phyloP scores from a whole-genome alignment of 139 green algal species.

The Haematococcus sp. region DNA sequence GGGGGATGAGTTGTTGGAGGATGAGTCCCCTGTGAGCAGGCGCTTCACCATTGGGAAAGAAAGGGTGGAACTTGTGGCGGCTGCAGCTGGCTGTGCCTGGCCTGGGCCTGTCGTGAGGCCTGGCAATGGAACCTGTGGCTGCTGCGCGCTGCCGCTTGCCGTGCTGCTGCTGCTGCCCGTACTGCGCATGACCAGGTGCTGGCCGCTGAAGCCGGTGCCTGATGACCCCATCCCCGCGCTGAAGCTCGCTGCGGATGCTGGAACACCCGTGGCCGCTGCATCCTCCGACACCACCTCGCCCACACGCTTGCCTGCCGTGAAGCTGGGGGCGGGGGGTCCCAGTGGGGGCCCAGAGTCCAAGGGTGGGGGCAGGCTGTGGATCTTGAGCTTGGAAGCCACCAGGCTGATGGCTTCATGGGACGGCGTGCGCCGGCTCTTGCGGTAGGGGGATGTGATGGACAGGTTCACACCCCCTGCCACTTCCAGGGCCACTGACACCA shows the following conservation, averaged over 20 bases:
- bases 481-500: conserved; percentile 50
- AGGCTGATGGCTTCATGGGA: conserved; percentile 66
- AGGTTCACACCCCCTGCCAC: conserved; percentile 66
- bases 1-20: no score
- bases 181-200: background rate
- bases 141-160: background rate
- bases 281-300: background rate
- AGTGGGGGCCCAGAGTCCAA: conserved; percentile 31
- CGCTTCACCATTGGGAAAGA: no score
- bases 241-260: background rate
- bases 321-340: background rate
- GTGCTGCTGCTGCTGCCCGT: background rate
- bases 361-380: conserved; percentile 26
- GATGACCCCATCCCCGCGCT: background rate
- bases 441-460: conserved; percentile 34
- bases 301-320: background rate
- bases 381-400: conserved; percentile 33
- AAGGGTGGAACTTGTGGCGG: background rate
- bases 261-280: background rate
- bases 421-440: conserved; percentile 64
- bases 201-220: background rate
- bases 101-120: no score
- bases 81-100: no score
- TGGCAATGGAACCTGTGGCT: background rate
- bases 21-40: no score